Evolutionary conservation across 345 rosid genomes (phyloP).

Genomic region (Pistacia atlantica): DNA sequence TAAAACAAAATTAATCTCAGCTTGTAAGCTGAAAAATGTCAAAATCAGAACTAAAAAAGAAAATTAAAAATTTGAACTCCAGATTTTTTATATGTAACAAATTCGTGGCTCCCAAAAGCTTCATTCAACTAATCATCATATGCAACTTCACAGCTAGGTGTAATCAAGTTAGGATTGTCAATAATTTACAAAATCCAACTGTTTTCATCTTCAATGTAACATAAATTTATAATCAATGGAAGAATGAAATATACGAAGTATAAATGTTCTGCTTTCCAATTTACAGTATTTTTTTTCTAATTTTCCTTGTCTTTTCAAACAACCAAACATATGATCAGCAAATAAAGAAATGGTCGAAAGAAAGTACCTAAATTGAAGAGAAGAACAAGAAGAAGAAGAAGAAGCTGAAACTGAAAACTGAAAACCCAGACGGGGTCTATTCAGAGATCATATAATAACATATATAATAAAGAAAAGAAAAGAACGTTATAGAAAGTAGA

Average conservation of each 20-base stretch:
- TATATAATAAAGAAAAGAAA: not conserved
- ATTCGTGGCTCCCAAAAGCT: not conserved
- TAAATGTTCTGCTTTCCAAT: not conserved
- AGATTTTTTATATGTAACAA: not conserved
- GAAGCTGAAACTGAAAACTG: slow-evolving; percentile 17
- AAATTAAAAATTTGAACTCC: not conserved
- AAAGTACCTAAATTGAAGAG: slow-evolving; percentile 42
- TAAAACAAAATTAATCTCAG: not conserved
- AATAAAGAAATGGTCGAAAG: not conserved
- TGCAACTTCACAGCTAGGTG: not conserved
- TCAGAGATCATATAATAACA: not conserved
- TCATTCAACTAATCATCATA: not conserved
- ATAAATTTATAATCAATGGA: no score
- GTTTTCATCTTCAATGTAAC: not conserved
- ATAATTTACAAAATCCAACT: not conserved
- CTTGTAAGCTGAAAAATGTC: not conserved
- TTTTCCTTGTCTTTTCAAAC: not conserved
- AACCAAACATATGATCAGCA: not conserved
- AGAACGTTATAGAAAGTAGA: not conserved
- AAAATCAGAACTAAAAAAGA: slow-evolving; percentile 2
- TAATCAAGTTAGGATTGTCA: not conserved
- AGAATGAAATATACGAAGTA: no score
- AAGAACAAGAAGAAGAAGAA: slow-evolving; percentile 28
- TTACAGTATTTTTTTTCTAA: not conserved
- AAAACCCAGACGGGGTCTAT: slow-evolving; percentile 40